phyloP scores from a whole-genome alignment of 148 eudicot species.

The Mesembryanthemum crystallinum region DNA sequence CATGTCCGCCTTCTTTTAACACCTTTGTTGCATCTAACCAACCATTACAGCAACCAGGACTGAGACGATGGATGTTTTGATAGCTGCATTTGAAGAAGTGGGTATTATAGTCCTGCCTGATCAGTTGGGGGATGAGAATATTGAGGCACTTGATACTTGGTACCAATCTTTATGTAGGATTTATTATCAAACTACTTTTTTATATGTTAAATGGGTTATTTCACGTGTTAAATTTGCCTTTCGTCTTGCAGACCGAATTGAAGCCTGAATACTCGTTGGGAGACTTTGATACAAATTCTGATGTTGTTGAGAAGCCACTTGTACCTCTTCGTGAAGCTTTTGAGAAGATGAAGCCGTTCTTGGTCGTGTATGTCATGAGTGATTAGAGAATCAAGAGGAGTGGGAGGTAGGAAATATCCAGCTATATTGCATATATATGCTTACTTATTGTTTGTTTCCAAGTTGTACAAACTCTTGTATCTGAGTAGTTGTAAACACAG shows the following conservation, averaged over 20 bases:
- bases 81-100: constrained; percentile 64
- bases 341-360: constrained; percentile 87
- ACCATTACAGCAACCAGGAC: constrained; percentile 30
- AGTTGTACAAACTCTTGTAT: too few relatives aligned
- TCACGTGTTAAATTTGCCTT: constrained; percentile 19
- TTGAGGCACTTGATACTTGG: constrained; percentile 71
- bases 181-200: neutral
- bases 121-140: constrained; percentile 44
- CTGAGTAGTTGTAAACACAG: too few relatives aligned
- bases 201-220: neutral
- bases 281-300: constrained; percentile 76
- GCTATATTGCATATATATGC: too few relatives aligned
- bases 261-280: constrained; percentile 88
- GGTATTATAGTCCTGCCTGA: constrained; percentile 54
- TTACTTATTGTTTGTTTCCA: too few relatives aligned
- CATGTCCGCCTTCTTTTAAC: constrained; percentile 38
- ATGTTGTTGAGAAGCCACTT: constrained; percentile 84
- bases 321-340: constrained; percentile 77
- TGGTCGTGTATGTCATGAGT: constrained; percentile 78
- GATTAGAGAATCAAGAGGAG: constrained; percentile 72
- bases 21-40: constrained; percentile 24
- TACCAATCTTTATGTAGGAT: constrained; percentile 59
- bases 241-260: constrained; percentile 70
- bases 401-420: constrained; percentile 61
- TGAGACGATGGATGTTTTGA: constrained; percentile 45